These are phyloP conservation scores for Vaccinium darrowii DNA, from an alignment of 148 eudicot species.

Conservation along the genomic window DNA sequence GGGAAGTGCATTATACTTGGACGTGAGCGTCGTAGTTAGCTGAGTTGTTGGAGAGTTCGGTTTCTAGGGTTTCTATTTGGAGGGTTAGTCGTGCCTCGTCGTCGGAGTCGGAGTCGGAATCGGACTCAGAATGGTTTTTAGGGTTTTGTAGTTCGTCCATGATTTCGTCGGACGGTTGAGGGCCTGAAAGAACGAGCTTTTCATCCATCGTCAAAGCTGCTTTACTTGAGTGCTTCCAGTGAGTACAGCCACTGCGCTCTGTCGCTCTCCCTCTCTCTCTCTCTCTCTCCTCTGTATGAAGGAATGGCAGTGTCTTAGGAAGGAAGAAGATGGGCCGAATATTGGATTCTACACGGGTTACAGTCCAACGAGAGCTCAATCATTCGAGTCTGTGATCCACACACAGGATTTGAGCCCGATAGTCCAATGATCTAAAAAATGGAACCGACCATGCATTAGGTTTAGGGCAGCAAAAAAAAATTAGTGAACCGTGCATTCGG, in stretches of 20 bases:
- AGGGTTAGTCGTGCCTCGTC: conserved; percentile 47
- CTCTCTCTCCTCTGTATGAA: not conserved
- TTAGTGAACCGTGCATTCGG: too few species aligned
- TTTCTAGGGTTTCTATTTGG: conserved; percentile 72
- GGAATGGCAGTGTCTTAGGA: not conserved
- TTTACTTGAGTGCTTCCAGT: not conserved
- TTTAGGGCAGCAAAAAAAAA: too few species aligned
- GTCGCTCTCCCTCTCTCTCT: not conserved
- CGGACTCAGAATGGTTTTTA: conserved; percentile 11
- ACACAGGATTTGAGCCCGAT: too few species aligned
- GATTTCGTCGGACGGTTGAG: conserved; percentile 13
- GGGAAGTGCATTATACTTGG: conserved; percentile 39
- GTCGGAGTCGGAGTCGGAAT: conserved; percentile 58
- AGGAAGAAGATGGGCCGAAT: not conserved
- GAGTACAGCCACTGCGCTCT: not conserved
- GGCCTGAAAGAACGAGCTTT: conserved; percentile 6
- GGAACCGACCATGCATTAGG: too few species aligned
- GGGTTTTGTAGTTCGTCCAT: conserved; percentile 15
- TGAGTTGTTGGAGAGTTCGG: conserved; percentile 53
- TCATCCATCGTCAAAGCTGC: conserved; percentile 27
- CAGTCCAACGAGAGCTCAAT: too few species aligned
- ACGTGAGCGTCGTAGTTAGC: conserved; percentile 69
- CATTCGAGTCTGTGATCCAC: too few species aligned
- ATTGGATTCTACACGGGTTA: not conserved
- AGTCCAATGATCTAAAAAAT: too few species aligned